Conservation (phyloP, 495 filamentous ascomycete species). For the Parathielavia hyrcaniae region DNA sequence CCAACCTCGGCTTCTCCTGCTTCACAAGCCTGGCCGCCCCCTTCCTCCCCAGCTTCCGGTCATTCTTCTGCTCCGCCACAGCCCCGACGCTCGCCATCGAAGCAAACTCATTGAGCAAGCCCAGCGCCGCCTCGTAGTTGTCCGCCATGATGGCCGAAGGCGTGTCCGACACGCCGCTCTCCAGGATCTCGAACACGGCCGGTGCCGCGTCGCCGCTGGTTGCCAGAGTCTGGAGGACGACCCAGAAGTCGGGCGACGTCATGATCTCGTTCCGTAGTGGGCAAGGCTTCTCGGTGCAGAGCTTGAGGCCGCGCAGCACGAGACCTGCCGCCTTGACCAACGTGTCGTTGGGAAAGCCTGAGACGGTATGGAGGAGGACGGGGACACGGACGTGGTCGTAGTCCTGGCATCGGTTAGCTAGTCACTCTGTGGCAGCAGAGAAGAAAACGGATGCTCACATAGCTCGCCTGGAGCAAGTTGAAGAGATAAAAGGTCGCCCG, state of each 20-base stretch:
- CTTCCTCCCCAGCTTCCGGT: slow-evolving; percentile 49
- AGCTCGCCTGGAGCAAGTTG: slow-evolving; percentile 74
- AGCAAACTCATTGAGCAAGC: slow-evolving; percentile 83
- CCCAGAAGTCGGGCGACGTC: slow-evolving; percentile 96
- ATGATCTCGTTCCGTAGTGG: slow-evolving; percentile 85
- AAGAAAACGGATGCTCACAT: slow-evolving; percentile 51
- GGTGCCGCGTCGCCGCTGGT: slow-evolving; percentile 60
- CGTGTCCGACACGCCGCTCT: slow-evolving; percentile 58
- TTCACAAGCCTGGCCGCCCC: slow-evolving; percentile 45
- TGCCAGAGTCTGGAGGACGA: slow-evolving; percentile 72
- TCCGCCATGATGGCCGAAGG: slow-evolving; percentile 81
- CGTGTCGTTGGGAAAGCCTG: slow-evolving; percentile 70
- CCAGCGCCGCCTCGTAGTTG: slow-evolving; percentile 83
- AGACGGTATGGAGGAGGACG: slow-evolving; percentile 87
- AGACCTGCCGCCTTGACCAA: slow-evolving; percentile 69
- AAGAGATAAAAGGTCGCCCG: slow-evolving; percentile 82
- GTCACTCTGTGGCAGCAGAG: background rate
- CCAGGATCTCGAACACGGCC: slow-evolving; percentile 75
- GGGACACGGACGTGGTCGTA: slow-evolving; percentile 86
- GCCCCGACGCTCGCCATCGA: slow-evolving; percentile 77
- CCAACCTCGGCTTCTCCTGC: slow-evolving; percentile 55
- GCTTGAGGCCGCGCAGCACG: slow-evolving; percentile 68
- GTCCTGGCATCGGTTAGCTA: slow-evolving; percentile 50
- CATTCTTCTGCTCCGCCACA: slow-evolving; percentile 69
- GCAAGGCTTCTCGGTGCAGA: slow-evolving; percentile 69